A percentile compares a stretch with the other conserved stretches of the same genome.
Evolutionary conservation across 78 protist species (phyloP).

Genomic region (Bigelowiella natans): DNA sequence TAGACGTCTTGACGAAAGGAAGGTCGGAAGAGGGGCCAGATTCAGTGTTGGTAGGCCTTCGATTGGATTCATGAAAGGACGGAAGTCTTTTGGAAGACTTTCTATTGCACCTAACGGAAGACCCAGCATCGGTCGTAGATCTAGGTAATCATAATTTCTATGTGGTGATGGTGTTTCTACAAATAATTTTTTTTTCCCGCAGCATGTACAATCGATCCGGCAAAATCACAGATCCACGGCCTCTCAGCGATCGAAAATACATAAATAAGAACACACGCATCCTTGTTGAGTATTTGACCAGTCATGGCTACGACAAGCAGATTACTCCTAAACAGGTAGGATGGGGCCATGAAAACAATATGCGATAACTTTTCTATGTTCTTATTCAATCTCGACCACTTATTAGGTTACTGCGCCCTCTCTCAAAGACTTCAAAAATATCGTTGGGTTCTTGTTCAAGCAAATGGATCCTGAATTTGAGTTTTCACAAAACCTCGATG

Average conservation of each 20-base stretch:
- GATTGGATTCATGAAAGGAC: background rate
- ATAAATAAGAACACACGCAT: background rate
- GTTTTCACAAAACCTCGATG: background rate
- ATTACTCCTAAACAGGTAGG: background rate
- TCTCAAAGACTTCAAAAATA: background rate
- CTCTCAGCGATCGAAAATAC: background rate
- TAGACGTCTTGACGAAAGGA: background rate
- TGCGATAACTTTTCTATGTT: too few species aligned
- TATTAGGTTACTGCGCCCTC: background rate
- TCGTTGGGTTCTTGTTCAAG: background rate
- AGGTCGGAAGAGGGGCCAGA: background rate
- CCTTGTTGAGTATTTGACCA: background rate
- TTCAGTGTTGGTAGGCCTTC: background rate
- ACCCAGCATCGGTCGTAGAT: background rate
- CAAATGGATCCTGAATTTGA: background rate
- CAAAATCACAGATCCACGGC: background rate
- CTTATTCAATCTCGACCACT: too few species aligned
- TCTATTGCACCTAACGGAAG: background rate
- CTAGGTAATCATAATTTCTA: background rate
- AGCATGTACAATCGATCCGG: background rate
- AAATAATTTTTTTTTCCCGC: background rate
- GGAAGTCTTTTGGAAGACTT: background rate
- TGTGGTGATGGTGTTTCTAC: background rate
- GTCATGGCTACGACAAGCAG: background rate
- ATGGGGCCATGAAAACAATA: too few species aligned